Conservation (phyloP, 192 early-diverging fungal species). For the Umbelopsis sp. region DNA sequence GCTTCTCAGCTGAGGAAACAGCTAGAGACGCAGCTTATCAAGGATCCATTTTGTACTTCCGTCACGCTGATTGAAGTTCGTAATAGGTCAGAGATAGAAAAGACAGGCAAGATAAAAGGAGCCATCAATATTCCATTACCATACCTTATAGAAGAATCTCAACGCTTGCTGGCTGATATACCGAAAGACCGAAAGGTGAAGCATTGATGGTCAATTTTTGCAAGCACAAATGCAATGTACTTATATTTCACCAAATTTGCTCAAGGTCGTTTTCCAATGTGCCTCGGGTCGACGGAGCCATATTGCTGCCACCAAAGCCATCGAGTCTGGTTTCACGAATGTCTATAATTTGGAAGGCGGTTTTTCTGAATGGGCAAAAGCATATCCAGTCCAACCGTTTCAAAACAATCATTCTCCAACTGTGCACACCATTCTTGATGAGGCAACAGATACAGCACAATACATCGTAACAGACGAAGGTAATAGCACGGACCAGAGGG, state of each 20-base stretch:
- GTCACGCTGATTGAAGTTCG: conserved; percentile 28
- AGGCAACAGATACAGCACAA: conserved; percentile 35
- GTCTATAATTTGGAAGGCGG: conserved; percentile 33
- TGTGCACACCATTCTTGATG: conserved; percentile 34
- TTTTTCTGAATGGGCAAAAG: conserved; percentile 5
- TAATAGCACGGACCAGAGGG: not conserved
- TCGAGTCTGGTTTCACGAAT: conserved; percentile 26
- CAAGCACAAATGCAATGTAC: not conserved
- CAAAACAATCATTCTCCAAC: conserved; percentile 39
- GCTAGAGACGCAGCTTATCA: not conserved
- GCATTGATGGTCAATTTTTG: not conserved
- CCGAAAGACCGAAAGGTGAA: conserved; percentile 30
- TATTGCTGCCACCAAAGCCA: conserved; percentile 20
- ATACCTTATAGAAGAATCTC: conserved; percentile 14
- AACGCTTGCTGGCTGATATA: conserved; percentile 33
- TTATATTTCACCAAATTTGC: conserved; percentile 1
- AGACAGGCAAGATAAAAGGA: conserved; percentile 27
- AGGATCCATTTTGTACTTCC: conserved; percentile 2
- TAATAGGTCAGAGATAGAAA: conserved; percentile 31
- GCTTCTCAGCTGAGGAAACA: conserved; percentile 4
- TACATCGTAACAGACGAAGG: conserved; percentile 38
- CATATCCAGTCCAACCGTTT: conserved; percentile 33
- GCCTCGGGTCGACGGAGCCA: conserved; percentile 32
- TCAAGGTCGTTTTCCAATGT: conserved; percentile 39
- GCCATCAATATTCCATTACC: conserved; percentile 34